phyloP scores from a whole-genome alignment of 83 land plant genomes.

The Isoetes engelmannii region DNA sequence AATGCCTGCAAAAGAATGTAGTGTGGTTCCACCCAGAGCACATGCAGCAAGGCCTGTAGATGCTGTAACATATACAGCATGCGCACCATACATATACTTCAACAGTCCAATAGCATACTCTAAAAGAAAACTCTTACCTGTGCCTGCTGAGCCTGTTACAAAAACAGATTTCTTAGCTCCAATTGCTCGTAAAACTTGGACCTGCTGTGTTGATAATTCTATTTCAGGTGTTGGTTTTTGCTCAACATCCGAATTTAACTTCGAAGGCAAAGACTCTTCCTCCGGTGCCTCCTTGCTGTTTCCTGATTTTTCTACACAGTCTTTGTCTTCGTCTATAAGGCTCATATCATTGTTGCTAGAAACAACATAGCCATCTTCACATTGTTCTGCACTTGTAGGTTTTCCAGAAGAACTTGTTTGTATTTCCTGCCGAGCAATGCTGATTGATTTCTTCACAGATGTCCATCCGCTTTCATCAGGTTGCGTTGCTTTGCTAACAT shows the following conservation, averaged over 20 bases:
- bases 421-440: no score
- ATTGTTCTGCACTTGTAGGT: neutral
- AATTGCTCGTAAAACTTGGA: slow-evolving; percentile 35
- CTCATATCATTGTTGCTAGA: neutral
- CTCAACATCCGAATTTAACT: neutral
- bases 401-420: neutral
- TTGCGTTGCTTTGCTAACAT: neutral
- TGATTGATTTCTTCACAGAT: neutral
- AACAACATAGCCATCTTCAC: neutral
- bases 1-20: slow-evolving; percentile 72
- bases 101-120: slow-evolving; percentile 31
- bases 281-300: neutral
- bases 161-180: slow-evolving; percentile 51
- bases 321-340: neutral
- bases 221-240: neutral
- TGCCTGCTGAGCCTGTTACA: slow-evolving; percentile 76
- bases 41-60: slow-evolving; percentile 78
- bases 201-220: slow-evolving; percentile 39
- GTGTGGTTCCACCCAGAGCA: slow-evolving; percentile 59
- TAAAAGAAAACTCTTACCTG: slow-evolving; percentile 60
- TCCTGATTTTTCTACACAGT: neutral
- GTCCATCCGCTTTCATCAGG: neutral
- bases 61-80: slow-evolving; percentile 60
- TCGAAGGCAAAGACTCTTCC: neutral
- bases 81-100: slow-evolving; percentile 24